These are phyloP conservation scores for Pinus tabuliformis DNA, from an alignment of 75 land plant genomes.

Conservation along the genomic window DNA sequence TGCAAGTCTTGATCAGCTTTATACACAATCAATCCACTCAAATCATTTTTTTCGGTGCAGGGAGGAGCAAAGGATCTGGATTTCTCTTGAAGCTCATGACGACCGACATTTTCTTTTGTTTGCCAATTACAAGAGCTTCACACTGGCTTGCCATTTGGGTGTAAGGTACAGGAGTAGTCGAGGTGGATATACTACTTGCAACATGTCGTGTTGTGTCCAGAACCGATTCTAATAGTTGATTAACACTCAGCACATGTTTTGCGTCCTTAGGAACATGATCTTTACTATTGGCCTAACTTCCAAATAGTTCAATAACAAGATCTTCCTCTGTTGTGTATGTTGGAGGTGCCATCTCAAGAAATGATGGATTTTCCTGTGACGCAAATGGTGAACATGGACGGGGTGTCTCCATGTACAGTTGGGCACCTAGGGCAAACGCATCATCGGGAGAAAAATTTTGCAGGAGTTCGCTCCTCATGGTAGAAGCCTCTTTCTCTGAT, in stretches of 20 bases:
- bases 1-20: not conserved
- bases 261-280: constrained; percentile 22
- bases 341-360: too few species aligned
- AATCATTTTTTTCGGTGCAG: constrained; percentile 11
- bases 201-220: constrained; percentile 79
- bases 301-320: constrained; percentile 13
- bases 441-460: too few species aligned
- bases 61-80: constrained; percentile 20
- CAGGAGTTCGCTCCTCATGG: too few species aligned
- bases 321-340: constrained; percentile 39
- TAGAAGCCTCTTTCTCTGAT: too few species aligned
- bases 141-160: constrained; percentile 86
- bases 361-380: too few species aligned
- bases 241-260: constrained; percentile 63
- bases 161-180: constrained; percentile 64
- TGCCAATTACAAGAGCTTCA: constrained; percentile 81
- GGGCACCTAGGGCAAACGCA: too few species aligned
- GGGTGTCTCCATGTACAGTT: too few species aligned
- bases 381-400: too few species aligned
- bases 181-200: constrained; percentile 53
- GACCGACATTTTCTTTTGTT: constrained; percentile 74
- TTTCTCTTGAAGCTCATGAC: constrained; percentile 58
- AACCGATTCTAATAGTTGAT: constrained; percentile 87
- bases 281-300: constrained; percentile 16
- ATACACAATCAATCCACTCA: not conserved